phyloP scores from a whole-genome alignment of 768 basidiomycete genomes.

The Suillus lakei region DNA sequence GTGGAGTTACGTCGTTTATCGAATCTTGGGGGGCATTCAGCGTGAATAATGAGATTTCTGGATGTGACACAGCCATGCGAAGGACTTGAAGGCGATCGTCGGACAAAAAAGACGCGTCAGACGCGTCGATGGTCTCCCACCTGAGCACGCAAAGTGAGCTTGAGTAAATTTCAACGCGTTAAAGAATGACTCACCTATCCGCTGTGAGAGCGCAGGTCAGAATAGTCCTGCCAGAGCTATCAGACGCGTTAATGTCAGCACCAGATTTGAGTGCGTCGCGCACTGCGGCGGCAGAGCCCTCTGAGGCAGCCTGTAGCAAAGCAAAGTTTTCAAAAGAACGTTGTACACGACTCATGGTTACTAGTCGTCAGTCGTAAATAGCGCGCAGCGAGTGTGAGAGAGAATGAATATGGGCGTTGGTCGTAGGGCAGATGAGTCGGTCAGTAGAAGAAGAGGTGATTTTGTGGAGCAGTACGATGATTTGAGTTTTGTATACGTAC shows the following conservation, averaged over 20 bases:
- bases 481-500: slow-evolving; percentile 29
- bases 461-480: slow-evolving; percentile 9
- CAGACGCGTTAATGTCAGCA: slow-evolving; percentile 71
- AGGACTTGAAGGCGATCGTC: slow-evolving; percentile 60
- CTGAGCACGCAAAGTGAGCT: slow-evolving; percentile 37
- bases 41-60: slow-evolving; percentile 66
- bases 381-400: slow-evolving; percentile 12
- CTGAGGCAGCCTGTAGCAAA: slow-evolving; percentile 59
- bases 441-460: slow-evolving; percentile 5
- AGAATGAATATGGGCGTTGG: slow-evolving; percentile 6
- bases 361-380: slow-evolving; percentile 39
- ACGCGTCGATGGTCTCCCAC: slow-evolving; percentile 73
- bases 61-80: slow-evolving; percentile 56
- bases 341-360: slow-evolving; percentile 42
- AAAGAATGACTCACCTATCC: slow-evolving; percentile 54
- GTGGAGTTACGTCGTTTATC: slow-evolving; percentile 75
- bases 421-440: slow-evolving; percentile 24
- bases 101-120: slow-evolving; percentile 70
- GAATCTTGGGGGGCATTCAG: slow-evolving; percentile 75
- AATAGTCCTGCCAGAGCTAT: slow-evolving; percentile 62
- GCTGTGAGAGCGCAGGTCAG: slow-evolving; percentile 76
- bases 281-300: slow-evolving; percentile 59
- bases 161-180: slow-evolving; percentile 12
- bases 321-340: slow-evolving; percentile 45
- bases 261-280: slow-evolving; percentile 57